Percentiles rank a stretch among this genome's conserved stretches.
Conservation (phyloP, 495 filamentous ascomycete genomes). For the Penicillium goetzii region DNA sequence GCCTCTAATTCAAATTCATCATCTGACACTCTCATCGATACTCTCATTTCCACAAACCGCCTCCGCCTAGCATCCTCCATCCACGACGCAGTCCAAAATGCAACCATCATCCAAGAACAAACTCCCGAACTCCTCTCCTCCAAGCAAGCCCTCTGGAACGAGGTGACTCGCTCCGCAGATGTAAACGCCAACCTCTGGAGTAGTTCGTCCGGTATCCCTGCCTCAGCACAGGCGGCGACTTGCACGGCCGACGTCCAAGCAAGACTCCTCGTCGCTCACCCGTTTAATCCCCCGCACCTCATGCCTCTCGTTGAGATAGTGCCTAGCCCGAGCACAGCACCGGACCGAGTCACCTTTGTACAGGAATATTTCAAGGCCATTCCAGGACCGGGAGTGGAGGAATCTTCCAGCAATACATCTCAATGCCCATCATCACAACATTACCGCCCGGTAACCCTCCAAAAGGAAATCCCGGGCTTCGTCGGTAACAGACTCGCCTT, state of each 20-base stretch:
- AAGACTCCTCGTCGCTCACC: conserved; percentile 60
- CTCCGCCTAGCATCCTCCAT: conserved; percentile 44
- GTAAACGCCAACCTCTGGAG: conserved; percentile 56
- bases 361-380: conserved; percentile 51
- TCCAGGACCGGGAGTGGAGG: conserved; percentile 36
- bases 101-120: conserved; percentile 61
- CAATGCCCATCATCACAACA: not conserved
- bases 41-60: conserved; percentile 33
- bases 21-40: conserved; percentile 7
- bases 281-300: conserved; percentile 66
- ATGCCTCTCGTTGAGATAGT: conserved; percentile 67
- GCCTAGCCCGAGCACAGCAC: conserved; percentile 45
- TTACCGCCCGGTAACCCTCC: conserved; percentile 53
- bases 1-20: conserved; percentile 17
- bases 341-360: conserved; percentile 46
- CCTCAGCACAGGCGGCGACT: conserved; percentile 44
- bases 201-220: conserved; percentile 60
- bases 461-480: conserved; percentile 59
- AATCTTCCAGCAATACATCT: too few species aligned
- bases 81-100: conserved; percentile 44
- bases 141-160: conserved; percentile 55
- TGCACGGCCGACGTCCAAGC: conserved; percentile 42
- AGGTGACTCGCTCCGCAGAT: conserved; percentile 46
- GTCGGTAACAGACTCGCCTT: conserved; percentile 56
- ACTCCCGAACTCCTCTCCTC: conserved; percentile 56